Conservation (phyloP, 306 rosid species). For the Dalbergia cultrata region DNA sequence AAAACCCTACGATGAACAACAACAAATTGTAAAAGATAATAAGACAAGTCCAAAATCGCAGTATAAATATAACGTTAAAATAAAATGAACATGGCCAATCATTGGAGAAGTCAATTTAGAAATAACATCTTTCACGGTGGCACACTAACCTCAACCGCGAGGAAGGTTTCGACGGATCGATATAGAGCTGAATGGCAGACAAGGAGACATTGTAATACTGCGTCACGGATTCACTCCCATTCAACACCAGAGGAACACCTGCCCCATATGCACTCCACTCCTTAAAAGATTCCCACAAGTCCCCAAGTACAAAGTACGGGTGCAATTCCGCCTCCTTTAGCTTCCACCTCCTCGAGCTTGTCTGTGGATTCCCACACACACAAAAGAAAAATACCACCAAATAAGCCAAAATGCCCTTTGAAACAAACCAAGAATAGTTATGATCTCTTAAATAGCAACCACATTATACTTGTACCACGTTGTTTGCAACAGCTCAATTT, state of each 20-base stretch:
- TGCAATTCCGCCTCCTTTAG: constrained; percentile 56
- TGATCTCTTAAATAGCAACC: constrained; percentile 5
- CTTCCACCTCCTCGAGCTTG: constrained; percentile 69
- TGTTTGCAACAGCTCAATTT: constrained; percentile 25
- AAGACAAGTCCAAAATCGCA: neutral
- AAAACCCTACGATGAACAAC: constrained; percentile 22
- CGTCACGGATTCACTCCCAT: constrained; percentile 81
- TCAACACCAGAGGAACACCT: constrained; percentile 80
- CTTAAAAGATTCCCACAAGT: constrained; percentile 85
- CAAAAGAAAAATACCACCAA: neutral
- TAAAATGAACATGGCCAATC: neutral
- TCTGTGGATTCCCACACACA: constrained; percentile 57
- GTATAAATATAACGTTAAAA: neutral
- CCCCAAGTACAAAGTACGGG: constrained; percentile 87
- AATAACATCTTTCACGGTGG: neutral
- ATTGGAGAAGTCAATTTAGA: neutral
- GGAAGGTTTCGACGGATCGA: constrained; percentile 75
- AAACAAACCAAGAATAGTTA: constrained; percentile 27
- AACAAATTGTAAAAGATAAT: constrained; percentile 22
- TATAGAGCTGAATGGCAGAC: constrained; percentile 88
- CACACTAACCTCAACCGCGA: constrained; percentile 63
- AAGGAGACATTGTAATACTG: constrained; percentile 89
- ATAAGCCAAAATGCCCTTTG: constrained; percentile 21
- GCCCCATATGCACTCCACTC: constrained; percentile 96
- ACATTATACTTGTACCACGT: constrained; percentile 12